A percentile compares a stretch with the other conserved stretches of the same genome.
phyloP scores from a whole-genome alignment of 345 rosid genomes.

The Gossypium australe region DNA sequence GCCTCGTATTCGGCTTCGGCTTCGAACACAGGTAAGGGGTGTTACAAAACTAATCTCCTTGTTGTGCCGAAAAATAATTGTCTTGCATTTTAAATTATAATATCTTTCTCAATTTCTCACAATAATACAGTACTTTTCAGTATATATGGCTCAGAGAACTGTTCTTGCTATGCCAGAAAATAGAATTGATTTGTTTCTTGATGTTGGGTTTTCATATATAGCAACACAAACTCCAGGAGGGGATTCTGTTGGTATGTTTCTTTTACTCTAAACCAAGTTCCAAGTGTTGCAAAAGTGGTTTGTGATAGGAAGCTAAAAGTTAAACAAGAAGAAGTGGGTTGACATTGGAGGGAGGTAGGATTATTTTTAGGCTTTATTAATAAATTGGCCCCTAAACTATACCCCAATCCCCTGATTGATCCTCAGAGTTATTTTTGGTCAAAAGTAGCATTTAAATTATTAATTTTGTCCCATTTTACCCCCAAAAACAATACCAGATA shows the following conservation, averaged over 20 bases:
- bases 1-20: no score
- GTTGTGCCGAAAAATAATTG: not conserved
- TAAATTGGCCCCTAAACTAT: no score
- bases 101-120: not conserved
- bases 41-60: not conserved
- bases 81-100: not conserved
- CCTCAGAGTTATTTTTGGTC: no score
- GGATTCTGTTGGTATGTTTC: conserved; percentile 73
- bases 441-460: no score
- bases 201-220: conserved; percentile 87
- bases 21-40: no score
- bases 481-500: no score
- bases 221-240: conserved; percentile 87
- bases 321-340: not conserved
- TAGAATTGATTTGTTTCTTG: conserved; percentile 93
- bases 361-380: no score
- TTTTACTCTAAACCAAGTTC: conserved; percentile 7
- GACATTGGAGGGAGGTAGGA: not conserved
- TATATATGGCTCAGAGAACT: conserved; percentile 41
- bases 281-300: not conserved
- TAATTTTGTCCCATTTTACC: no score
- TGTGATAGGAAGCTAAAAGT: not conserved
- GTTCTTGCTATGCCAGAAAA: conserved; percentile 96
- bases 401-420: no score
- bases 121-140: not conserved